phyloP scores from a whole-genome alignment of 176 grass and related monocot species.

The Oryza coarctata region DNA sequence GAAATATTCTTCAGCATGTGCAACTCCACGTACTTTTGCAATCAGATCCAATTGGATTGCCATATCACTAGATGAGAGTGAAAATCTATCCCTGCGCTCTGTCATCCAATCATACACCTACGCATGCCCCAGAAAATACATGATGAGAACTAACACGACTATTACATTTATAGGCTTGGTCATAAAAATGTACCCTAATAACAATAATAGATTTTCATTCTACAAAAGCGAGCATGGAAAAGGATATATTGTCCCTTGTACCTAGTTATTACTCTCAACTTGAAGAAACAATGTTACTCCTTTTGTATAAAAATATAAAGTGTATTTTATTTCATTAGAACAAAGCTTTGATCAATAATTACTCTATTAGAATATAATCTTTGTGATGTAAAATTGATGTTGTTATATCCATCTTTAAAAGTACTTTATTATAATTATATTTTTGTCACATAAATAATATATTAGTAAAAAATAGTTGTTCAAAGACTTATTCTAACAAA shows the following conservation, averaged over 20 bases:
- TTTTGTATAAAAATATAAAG: neutral
- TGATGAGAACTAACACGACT: neutral
- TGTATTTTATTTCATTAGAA: too few relatives aligned
- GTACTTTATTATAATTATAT: too few relatives aligned
- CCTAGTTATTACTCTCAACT: neutral
- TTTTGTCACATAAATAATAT: too few relatives aligned
- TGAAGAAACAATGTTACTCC: neutral
- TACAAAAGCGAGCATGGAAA: neutral
- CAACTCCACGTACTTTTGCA: constrained; percentile 63
- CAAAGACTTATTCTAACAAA: too few relatives aligned
- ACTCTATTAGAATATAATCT: too few relatives aligned
- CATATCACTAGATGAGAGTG: constrained; percentile 66
- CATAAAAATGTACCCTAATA: constrained; percentile 21
- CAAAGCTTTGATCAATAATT: too few relatives aligned
- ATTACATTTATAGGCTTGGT: neutral
- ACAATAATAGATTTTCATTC: constrained; percentile 13
- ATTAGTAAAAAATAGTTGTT: too few relatives aligned
- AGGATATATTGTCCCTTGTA: neutral
- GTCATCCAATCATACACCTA: constrained; percentile 92
- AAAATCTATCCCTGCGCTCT: constrained; percentile 57
- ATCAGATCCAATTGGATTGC: constrained; percentile 85
- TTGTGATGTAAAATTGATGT: too few relatives aligned
- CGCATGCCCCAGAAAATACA: neutral
- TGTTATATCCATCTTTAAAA: too few relatives aligned
- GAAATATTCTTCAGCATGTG: constrained; percentile 73